These are phyloP conservation scores for Calonectria pseudoreteaudii DNA, from an alignment of 2,329 filamentous ascomycete species.

Conservation along the genomic window DNA sequence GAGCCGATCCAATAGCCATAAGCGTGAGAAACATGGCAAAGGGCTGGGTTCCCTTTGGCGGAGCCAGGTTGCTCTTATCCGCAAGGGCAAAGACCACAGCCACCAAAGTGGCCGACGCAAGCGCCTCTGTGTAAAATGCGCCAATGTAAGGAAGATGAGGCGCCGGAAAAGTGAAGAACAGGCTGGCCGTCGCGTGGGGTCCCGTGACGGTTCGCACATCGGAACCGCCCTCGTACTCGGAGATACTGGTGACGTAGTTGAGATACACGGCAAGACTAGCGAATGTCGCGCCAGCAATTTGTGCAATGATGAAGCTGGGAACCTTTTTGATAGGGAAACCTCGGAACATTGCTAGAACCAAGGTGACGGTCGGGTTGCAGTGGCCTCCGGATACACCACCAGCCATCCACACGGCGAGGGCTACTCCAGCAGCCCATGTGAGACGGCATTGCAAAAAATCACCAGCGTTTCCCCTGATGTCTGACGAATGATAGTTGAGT, in stretches of 20 bases:
- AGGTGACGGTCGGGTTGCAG: slow-evolving; percentile 10
- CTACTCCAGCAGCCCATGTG: slow-evolving; percentile 2
- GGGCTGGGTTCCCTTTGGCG: slow-evolving; percentile 9
- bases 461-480: slow-evolving; percentile 8
- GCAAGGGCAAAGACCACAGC: slow-evolving; percentile 6
- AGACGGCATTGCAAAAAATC: slow-evolving; percentile 10
- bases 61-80: slow-evolving; percentile 8
- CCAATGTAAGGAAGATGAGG: not conserved
- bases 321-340: slow-evolving; percentile 1
- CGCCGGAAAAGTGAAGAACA: slow-evolving; percentile 9
- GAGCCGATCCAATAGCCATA: not conserved
- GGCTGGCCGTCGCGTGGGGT: slow-evolving; percentile 3
- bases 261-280: not conserved
- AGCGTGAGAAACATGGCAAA: slow-evolving; percentile 13
- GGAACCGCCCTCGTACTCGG: slow-evolving; percentile 6
- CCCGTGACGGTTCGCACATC: not conserved
- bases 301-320: not conserved
- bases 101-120: not conserved
- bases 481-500: slow-evolving; percentile 7
- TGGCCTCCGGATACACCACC: slow-evolving; percentile 9
- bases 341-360: not conserved
- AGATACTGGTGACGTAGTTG: slow-evolving; percentile 9
- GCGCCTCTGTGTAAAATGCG: slow-evolving; percentile 2
- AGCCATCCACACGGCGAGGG: slow-evolving; percentile 6
- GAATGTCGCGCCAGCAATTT: not conserved